Conservation (phyloP, 331 rosid species). For the Prunus yedoensis region DNA sequence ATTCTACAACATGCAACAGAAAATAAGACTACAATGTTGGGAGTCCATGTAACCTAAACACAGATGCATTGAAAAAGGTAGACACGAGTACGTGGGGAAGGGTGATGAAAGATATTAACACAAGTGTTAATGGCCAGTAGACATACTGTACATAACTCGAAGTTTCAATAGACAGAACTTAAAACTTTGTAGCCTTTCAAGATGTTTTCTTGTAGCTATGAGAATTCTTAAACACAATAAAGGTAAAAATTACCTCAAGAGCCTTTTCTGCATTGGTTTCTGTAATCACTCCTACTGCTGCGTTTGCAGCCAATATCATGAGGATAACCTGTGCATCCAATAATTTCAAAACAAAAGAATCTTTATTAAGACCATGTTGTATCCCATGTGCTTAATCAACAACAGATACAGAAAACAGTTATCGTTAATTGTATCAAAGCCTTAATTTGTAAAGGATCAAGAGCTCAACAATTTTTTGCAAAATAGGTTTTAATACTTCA, state of each 20-base stretch:
- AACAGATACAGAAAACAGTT: background rate
- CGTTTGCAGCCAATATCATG: slow-evolving; percentile 96
- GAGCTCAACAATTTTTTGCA: background rate
- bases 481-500: background rate
- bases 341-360: slow-evolving; percentile 18
- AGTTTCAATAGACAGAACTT: background rate
- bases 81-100: background rate
- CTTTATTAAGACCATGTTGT: background rate
- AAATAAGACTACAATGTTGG: background rate
- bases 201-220: slow-evolving; percentile 5
- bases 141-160: background rate
- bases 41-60: background rate
- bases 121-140: background rate
- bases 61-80: background rate
- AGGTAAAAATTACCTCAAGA: slow-evolving; percentile 68
- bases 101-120: background rate
- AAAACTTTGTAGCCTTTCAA: slow-evolving; percentile 4
- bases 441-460: background rate
- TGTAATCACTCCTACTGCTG: slow-evolving; percentile 96
- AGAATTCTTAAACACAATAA: slow-evolving; percentile 16
- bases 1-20: background rate
- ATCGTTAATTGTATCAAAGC: background rate
- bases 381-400: background rate
- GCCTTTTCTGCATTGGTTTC: slow-evolving; percentile 99
- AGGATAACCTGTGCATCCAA: slow-evolving; percentile 70